Conservation (phyloP, 208 protist genomes). For the Leishmania amazonensis region DNA sequence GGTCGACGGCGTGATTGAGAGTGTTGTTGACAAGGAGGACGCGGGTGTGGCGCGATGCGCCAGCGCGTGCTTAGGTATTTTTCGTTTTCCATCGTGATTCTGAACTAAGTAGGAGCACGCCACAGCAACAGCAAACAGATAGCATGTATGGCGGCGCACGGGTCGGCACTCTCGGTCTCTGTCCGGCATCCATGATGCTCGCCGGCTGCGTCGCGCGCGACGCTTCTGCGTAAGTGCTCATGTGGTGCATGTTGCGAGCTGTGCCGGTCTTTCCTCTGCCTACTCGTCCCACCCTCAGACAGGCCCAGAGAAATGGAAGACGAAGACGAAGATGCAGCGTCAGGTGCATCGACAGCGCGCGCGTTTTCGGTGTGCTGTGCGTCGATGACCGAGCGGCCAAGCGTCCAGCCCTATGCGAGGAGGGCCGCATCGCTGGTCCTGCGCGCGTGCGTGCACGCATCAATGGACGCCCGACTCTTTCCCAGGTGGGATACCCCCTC, state of each 20-base stretch:
- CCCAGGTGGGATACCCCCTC: not conserved
- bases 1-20: no score
- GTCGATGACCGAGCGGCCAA: not conserved
- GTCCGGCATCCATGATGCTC: not conserved
- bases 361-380: not conserved
- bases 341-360: not conserved
- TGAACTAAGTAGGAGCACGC: no score
- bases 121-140: no score
- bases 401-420: not conserved
- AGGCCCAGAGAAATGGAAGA: no score
- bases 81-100: no score
- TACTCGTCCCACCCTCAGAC: not conserved
- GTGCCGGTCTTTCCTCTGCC: not conserved
- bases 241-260: not conserved
- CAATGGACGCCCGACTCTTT: not conserved
- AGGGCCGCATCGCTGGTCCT: not conserved
- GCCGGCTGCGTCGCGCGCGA: not conserved
- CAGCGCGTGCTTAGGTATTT: no score
- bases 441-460: not conserved
- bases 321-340: not conserved
- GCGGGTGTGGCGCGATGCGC: no score
- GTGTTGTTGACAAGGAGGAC: no score
- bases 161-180: no score
- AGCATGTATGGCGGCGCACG: no score
- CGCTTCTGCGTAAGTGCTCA: not conserved